Conservation (phyloP, 257 asterid species). For the Solanum peruvianum region DNA sequence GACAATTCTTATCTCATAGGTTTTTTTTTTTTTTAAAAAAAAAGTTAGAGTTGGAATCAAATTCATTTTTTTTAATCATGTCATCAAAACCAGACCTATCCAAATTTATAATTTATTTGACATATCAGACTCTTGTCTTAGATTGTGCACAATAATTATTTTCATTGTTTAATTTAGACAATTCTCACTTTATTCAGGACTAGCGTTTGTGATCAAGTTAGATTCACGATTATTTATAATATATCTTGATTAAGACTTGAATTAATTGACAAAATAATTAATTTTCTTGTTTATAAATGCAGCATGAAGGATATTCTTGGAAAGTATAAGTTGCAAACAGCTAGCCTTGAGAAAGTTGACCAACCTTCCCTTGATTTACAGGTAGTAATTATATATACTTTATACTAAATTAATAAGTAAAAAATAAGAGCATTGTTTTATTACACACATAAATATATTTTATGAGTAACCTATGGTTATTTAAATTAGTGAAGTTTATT, state of each 20-base stretch:
- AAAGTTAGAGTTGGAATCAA: background rate
- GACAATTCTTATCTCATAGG: background rate
- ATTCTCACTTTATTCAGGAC: background rate
- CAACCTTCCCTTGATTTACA: conserved; percentile 26
- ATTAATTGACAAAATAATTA: background rate
- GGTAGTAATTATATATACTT: conserved; percentile 2
- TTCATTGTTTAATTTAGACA: no score
- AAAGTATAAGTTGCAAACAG: conserved; percentile 18
- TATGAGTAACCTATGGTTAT: background rate
- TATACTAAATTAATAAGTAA: no score
- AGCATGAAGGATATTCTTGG: conserved; percentile 26
- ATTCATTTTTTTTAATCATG: background rate
- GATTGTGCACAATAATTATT: background rate
- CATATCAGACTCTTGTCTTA: background rate
- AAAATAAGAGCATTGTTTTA: background rate
- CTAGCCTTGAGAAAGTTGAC: conserved; percentile 4
- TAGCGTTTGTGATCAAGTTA: background rate
- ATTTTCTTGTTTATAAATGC: background rate
- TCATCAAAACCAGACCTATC: background rate
- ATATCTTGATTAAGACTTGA: background rate
- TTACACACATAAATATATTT: background rate
- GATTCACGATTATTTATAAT: background rate
- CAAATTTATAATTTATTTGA: background rate
- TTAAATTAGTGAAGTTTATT: background rate
- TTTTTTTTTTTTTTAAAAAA: no score